Evolutionary conservation across 2,329 filamentous ascomycete genomes (phyloP).

Genomic region (Raffaelea albimanens): DNA sequence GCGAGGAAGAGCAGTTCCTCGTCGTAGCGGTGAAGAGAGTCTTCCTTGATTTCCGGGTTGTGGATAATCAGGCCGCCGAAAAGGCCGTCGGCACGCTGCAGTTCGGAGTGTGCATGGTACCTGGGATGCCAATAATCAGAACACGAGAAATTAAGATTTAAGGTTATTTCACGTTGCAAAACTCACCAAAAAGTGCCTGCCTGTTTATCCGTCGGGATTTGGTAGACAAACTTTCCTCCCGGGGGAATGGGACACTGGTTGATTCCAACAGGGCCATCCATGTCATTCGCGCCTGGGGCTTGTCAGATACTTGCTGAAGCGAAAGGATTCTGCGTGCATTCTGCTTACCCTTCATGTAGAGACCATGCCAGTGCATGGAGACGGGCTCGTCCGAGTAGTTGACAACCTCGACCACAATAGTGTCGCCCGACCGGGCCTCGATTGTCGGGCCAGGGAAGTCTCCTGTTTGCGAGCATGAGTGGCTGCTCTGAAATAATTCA

Average conservation of each 20-base stretch:
- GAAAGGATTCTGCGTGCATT: background rate
- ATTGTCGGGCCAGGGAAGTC: conserved; percentile 39
- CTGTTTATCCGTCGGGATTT: conserved; percentile 12
- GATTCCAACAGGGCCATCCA: conserved; percentile 61
- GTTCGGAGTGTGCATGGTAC: conserved; percentile 58
- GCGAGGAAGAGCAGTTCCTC: conserved; percentile 57
- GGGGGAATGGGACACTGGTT: conserved; percentile 59
- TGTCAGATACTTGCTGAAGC: background rate
- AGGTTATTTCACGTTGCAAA: background rate
- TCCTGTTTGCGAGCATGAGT: background rate
- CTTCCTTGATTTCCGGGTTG: conserved; percentile 43
- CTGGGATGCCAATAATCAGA: background rate
- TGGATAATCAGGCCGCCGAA: conserved; percentile 54
- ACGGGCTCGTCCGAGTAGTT: conserved; percentile 31
- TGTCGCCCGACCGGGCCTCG: conserved; percentile 36
- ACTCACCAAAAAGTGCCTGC: conserved; percentile 38
- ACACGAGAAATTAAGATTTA: background rate
- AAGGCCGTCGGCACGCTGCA: conserved; percentile 61
- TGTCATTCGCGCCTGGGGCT: conserved; percentile 28
- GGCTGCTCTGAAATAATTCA: background rate
- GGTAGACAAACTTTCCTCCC: conserved; percentile 54
- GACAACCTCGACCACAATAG: conserved; percentile 28
- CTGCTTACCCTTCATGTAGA: conserved; percentile 22
- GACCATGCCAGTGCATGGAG: conserved; percentile 37
- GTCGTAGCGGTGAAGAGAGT: conserved; percentile 44